Percentiles rank a stretch among this genome's conserved stretches.
phyloP scores from a whole-genome alignment of 2,329 filamentous ascomycete species.

The Claviceps spartinae region DNA sequence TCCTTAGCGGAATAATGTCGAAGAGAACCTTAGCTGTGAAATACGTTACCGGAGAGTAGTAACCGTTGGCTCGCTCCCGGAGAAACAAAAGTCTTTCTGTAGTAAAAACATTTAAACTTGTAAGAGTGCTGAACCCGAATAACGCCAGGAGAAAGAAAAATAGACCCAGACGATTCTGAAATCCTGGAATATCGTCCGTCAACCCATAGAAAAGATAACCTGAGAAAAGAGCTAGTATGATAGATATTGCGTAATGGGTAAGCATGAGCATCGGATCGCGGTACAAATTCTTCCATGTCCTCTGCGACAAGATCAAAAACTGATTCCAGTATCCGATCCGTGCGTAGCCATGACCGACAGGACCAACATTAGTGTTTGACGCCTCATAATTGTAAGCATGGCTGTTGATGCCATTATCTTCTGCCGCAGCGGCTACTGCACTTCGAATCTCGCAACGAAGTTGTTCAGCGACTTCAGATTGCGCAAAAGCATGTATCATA shows the following conservation, averaged over 20 bases:
- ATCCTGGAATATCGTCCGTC: conserved; percentile 90
- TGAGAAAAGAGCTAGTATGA: conserved; percentile 82
- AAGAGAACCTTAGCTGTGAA: conserved; percentile 96
- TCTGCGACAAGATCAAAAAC: conserved; percentile 75
- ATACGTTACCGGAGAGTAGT: conserved; percentile 88
- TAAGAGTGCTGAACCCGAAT: conserved; percentile 93
- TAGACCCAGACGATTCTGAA: conserved; percentile 91
- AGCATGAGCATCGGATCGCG: conserved; percentile 97
- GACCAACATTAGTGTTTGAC: conserved; percentile 37
- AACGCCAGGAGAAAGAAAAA: conserved; percentile 96
- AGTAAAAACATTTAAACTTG: conserved; percentile 85
- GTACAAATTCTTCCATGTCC: conserved; percentile 96
- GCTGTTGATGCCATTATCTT: conserved; percentile 50
- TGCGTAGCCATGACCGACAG: conserved; percentile 65
- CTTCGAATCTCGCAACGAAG: conserved; percentile 68
- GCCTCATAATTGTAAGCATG: conserved; percentile 35
- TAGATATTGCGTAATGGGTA: conserved; percentile 94
- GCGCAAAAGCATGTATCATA: conserved; percentile 60
- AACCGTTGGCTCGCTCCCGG: conserved; percentile 88
- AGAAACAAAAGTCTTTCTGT: conserved; percentile 83
- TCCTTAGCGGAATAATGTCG: conserved; percentile 85
- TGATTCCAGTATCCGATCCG: conserved; percentile 70
- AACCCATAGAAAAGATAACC: conserved; percentile 94
- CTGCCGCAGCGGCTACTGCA: conserved; percentile 49
- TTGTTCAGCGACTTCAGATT: conserved; percentile 61